These are phyloP conservation scores for Xylaria acuta DNA, from an alignment of 495 filamentous ascomycete genomes.

Conservation along the genomic window DNA sequence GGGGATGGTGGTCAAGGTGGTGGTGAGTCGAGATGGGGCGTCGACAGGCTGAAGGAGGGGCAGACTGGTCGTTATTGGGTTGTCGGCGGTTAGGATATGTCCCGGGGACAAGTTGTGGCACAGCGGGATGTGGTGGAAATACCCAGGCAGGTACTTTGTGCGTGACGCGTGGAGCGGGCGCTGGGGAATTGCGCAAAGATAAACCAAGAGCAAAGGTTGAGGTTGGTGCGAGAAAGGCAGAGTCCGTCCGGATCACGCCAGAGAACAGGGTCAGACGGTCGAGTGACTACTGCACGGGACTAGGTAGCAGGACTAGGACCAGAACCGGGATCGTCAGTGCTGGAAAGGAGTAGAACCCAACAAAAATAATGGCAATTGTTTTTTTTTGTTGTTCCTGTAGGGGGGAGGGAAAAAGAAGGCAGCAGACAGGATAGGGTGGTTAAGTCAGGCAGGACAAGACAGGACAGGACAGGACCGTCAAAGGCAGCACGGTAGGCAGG, in stretches of 20 bases:
- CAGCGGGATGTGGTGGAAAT: not conserved
- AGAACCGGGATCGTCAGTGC: constrained; percentile 9
- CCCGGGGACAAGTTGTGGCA: not conserved
- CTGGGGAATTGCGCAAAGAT: constrained; percentile 13
- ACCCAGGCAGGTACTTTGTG: not conserved
- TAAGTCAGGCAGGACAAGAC: constrained; percentile 19
- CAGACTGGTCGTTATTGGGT: constrained; percentile 13
- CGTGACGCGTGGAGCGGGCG: not conserved
- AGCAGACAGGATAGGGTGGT: constrained; percentile 11
- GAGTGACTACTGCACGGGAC: constrained; percentile 22
- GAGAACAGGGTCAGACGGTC: constrained; percentile 19
- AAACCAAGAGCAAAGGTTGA: constrained; percentile 2
- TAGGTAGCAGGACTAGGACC: constrained; percentile 11
- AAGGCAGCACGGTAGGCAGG: constrained; percentile 21
- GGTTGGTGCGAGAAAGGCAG: constrained; percentile 7
- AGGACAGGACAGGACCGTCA: constrained; percentile 25
- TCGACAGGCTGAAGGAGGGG: constrained; percentile 25
- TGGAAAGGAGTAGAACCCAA: constrained; percentile 24
- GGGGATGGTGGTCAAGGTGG: constrained; percentile 1
- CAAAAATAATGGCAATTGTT: constrained; percentile 16
- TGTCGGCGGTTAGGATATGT: not conserved
- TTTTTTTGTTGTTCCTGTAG: not conserved
- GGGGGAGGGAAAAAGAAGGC: constrained; percentile 3
- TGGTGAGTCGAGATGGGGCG: constrained; percentile 19
- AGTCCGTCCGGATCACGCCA: constrained; percentile 15